These are phyloP conservation scores for Fusarium veterinarium DNA, from an alignment of 2,329 filamentous ascomycete genomes.

Conservation along the genomic window DNA sequence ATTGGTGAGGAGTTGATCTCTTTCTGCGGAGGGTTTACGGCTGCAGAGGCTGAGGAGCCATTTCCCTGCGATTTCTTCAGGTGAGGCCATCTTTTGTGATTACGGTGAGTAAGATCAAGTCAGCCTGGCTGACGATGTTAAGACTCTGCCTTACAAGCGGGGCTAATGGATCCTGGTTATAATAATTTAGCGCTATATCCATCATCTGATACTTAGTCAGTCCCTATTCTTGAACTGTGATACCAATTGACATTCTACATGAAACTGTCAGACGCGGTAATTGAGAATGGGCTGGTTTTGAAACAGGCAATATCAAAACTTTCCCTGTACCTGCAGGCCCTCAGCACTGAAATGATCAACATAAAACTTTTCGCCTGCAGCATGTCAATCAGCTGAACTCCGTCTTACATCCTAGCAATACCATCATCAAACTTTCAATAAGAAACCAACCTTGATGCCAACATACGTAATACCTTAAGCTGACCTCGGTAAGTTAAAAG, in stretches of 20 bases:
- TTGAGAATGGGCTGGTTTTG: background rate
- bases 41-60: constrained; percentile 18
- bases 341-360: too few species aligned
- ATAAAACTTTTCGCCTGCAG: background rate
- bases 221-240: rapidly evolving
- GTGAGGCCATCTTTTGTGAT: background rate
- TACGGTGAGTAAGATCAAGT: background rate
- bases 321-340: background rate
- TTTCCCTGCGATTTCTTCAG: background rate
- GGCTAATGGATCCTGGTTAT: constrained; percentile 1
- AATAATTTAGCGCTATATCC: background rate
- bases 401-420: too few species aligned
- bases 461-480: rapidly evolving
- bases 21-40: background rate
- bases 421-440: background rate
- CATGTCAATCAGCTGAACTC: background rate
- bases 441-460: too few species aligned
- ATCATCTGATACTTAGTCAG: background rate
- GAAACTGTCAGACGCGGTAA: background rate
- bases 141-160: background rate
- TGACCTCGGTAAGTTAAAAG: rapidly evolving
- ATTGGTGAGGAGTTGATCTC: background rate
- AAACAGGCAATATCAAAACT: background rate
- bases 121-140: background rate
- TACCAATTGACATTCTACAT: background rate